Conservation (phyloP, 148 eudicot genomes). For the Camellia sinensis region DNA sequence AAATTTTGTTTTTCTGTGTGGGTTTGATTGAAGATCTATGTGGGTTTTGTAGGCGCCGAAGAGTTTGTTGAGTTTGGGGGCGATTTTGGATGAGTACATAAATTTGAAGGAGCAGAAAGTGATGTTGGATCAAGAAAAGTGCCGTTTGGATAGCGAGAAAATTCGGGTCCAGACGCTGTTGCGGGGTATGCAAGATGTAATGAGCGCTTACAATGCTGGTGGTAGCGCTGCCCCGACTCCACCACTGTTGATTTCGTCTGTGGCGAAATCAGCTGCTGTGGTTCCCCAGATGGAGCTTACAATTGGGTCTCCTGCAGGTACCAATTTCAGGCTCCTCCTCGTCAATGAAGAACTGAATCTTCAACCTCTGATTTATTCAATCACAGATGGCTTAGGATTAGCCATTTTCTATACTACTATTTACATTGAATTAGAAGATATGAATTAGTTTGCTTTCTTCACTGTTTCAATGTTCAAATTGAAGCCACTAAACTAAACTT, state of each 20-base stretch:
- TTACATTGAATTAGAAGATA: background rate
- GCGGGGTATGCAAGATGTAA: constrained; percentile 64
- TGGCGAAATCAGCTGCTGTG: constrained; percentile 19
- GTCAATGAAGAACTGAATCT: background rate
- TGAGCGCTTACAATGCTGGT: constrained; percentile 56
- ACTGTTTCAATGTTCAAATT: background rate
- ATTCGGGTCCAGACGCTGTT: constrained; percentile 57
- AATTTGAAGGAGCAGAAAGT: constrained; percentile 71
- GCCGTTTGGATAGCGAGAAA: constrained; percentile 53
- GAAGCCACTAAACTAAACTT: background rate
- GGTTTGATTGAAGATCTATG: background rate
- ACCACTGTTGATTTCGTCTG: constrained; percentile 19
- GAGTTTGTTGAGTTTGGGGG: constrained; percentile 59
- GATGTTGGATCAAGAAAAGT: constrained; percentile 57
- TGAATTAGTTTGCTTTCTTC: background rate
- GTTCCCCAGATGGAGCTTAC: constrained; percentile 12
- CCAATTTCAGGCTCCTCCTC: background rate
- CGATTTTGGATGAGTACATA: constrained; percentile 72
- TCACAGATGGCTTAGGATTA: background rate
- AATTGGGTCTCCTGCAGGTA: constrained; percentile 37
- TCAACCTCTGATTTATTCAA: background rate
- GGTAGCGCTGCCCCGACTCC: constrained; percentile 21
- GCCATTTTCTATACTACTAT: background rate
- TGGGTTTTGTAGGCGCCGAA: constrained; percentile 51
- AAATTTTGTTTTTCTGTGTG: background rate